Base-by-base conservation (phyloP, 192 early-diverging fungal species). In the Entophlyctis luteolus region DNA sequence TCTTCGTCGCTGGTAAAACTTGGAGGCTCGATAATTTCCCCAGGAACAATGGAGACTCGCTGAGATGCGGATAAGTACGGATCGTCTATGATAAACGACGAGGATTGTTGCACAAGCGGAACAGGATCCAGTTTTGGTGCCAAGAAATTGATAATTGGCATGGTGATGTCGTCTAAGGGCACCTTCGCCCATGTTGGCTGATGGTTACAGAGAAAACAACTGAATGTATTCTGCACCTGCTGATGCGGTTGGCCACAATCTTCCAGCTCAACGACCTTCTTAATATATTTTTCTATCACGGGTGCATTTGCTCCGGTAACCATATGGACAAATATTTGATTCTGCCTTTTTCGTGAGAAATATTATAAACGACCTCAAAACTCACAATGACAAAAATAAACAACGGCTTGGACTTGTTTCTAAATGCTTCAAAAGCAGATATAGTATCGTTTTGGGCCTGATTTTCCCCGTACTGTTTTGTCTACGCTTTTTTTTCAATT, bases 281-380 rank as follows among this genome's bases (percentile, higher is more conserved):
- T 86, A 36, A 87, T 80, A 22, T 66, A 75, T 35, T 45, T 68
- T 65, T 87, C 85, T 25, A 87, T 72, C n/a, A 75, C 52, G 2
- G 85, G 84, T 2, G 84, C 75, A 63, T 87, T 87, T 1, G 84
- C 79, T 18, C 85, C 85, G 28, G 70, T 60, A 22, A 87, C 60
- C 8, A 86, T 42, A n/a, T 34, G 27, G 16, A 59, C 39, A 5
- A 59, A 45, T 23, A 59, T 37, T 25, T 31, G 35, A 45, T 45
- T 45, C 58, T 59, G 25, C 23, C 18, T 54, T 27, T 27, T 54
- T 14, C 16, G 16, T 14, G 14, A 54, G 27, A 1, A n/a, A 25
- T 10, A 23, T 20, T 34, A 16, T 57, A 4, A 6, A 36, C 37
- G 12, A 57, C 18, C 27, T 10, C 14, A 33, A 32, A 29, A 60